phyloP scores from a whole-genome alignment of 2,329 filamentous ascomycete genomes.

The Phaeophleospora eucalypticola region DNA sequence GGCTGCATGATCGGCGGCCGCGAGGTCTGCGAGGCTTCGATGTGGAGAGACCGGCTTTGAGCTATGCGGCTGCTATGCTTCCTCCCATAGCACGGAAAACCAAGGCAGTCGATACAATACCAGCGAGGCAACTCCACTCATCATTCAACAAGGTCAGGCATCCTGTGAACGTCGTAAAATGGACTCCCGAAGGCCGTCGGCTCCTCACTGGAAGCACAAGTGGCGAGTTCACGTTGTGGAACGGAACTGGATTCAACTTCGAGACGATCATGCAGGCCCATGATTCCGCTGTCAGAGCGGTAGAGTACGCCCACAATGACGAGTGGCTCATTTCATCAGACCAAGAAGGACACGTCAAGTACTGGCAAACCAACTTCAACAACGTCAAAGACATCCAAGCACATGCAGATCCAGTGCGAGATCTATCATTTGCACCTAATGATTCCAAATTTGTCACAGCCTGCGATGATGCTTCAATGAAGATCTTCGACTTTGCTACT shows the following conservation, averaged over 20 bases:
- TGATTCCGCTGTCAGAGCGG: slow-evolving; percentile 76
- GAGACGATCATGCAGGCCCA: slow-evolving; percentile 99
- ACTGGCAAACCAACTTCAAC: slow-evolving; percentile 99
- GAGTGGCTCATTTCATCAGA: slow-evolving; percentile 97
- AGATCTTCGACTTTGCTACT: slow-evolving; percentile 93
- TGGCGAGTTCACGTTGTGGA: slow-evolving; percentile 98
- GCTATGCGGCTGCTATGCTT: slow-evolving; percentile 89
- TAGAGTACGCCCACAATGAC: slow-evolving; percentile 88
- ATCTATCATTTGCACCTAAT: slow-evolving; percentile 87
- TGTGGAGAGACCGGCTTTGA: slow-evolving; percentile 76
- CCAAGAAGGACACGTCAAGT: slow-evolving; percentile 92
- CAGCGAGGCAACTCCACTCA: slow-evolving; percentile 94
- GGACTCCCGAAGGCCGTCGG: slow-evolving; percentile 92
- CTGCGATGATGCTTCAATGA: slow-evolving; percentile 86
- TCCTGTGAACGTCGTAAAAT: slow-evolving; percentile 92
- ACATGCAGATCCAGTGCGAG: slow-evolving; percentile 83
- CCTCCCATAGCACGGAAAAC: slow-evolving; percentile 73
- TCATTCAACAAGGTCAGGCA: slow-evolving; percentile 98
- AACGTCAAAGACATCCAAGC: slow-evolving; percentile 93
- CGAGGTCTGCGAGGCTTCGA: slow-evolving; percentile 68
- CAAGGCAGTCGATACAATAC: slow-evolving; percentile 78
- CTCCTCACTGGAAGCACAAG: slow-evolving; percentile 91
- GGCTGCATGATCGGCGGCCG: slow-evolving; percentile 78
- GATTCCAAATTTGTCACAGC: slow-evolving; percentile 96
- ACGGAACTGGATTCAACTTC: slow-evolving; percentile 98